A percentile compares a stretch with the other conserved stretches of the same genome.
Evolutionary conservation across 2,329 filamentous ascomycete species (phyloP).

Genomic region (Trichoderma sp.): DNA sequence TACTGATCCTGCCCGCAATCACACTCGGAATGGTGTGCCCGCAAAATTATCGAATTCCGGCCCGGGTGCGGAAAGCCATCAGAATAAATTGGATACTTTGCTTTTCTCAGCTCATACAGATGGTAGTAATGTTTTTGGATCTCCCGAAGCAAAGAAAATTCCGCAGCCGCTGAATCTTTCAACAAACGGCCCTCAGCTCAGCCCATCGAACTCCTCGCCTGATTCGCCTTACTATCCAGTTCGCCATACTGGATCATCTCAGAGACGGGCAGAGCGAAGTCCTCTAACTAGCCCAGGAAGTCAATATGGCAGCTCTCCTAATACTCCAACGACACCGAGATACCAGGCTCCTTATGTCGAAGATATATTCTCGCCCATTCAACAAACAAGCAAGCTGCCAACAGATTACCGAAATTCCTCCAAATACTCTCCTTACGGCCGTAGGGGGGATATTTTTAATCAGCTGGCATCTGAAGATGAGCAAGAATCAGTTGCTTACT

Average conservation of each 20-base stretch:
- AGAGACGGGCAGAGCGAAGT: slow-evolving; percentile 38
- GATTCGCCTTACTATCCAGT: slow-evolving; percentile 33
- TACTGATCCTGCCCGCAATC: too few relatives aligned
- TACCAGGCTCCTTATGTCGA: slow-evolving; percentile 39
- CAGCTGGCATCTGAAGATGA: neutral
- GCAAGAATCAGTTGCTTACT: neutral
- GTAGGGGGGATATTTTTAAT: neutral
- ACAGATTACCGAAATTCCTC: neutral
- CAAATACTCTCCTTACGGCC: slow-evolving; percentile 2
- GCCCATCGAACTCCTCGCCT: slow-evolving; percentile 23
- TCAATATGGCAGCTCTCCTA: slow-evolving; percentile 4
- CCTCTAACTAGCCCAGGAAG: slow-evolving; percentile 23
- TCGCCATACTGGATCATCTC: slow-evolving; percentile 36
- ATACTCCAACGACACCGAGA: slow-evolving; percentile 13
- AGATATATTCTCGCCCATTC: slow-evolving; percentile 31
- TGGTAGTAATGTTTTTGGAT: neutral
- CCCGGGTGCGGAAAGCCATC: neutral
- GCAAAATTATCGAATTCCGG: neutral
- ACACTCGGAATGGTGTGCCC: neutral
- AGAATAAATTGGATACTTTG: neutral
- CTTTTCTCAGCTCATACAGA: neutral
- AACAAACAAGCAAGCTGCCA: neutral
- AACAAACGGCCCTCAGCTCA: neutral
- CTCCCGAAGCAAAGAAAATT: neutral
- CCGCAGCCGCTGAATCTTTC: slow-evolving; percentile 8